These are phyloP conservation scores for Magnaporthales sp. DNA, from an alignment of 2,329 filamentous ascomycete species.

Conservation along the genomic window DNA sequence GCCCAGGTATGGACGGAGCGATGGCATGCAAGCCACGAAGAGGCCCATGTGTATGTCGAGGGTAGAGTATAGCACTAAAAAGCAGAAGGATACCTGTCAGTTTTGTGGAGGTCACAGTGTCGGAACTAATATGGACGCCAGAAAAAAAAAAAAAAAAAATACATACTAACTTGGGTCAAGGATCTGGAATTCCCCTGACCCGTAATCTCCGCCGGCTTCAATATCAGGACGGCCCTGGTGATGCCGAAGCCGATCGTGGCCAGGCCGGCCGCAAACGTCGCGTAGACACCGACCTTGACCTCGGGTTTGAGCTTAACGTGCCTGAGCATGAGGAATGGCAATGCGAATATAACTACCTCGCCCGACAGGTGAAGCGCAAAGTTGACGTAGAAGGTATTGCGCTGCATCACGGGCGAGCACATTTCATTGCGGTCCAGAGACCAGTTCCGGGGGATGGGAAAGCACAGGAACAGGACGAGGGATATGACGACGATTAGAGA, in stretches of 20 bases:
- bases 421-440: not conserved
- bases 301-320: not conserved
- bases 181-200: not conserved
- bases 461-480: not conserved
- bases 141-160: not conserved
- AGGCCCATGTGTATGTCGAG: constrained; percentile 1
- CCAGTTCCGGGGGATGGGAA: not conserved
- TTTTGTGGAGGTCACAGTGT: not conserved
- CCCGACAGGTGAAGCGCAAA: not conserved
- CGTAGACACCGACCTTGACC: constrained; percentile 1
- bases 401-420: not conserved
- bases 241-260: not conserved
- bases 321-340: constrained; percentile 1
- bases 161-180: not conserved
- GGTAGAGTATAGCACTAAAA: not conserved
- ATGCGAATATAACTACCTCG: not conserved
- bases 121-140: not conserved
- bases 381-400: not conserved
- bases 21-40: constrained; percentile 9
- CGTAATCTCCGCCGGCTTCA: not conserved
- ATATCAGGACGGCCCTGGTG: not conserved
- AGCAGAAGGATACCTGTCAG: not conserved
- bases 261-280: constrained; percentile 1
- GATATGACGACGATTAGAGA: not conserved
- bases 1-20: constrained; percentile 20